Evolutionary conservation across 768 basidiomycete species (phyloP), one percentile per base, ranked within the genome.

Genomic region (Tephrocybe sp.): DNA sequence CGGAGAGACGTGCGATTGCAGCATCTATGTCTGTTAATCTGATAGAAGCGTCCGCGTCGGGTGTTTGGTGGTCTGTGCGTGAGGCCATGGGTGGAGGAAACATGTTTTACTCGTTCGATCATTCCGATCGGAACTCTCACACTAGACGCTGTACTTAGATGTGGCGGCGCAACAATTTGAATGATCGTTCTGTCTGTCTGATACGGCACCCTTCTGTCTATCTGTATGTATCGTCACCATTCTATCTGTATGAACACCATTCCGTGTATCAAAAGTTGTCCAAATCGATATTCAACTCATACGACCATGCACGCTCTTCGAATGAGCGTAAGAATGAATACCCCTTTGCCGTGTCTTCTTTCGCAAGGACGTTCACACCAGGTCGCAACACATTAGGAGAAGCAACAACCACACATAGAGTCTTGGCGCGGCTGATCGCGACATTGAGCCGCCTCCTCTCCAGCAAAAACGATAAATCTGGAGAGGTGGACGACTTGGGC

Each of bases 11-110:
- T n/a, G 91, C 90, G 3, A 86, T 69, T 3, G 88, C 83, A 0
- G 93, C 92, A 61, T 95, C 92, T 22, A 76, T 75, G 67, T 96
- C 91, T 0, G 92, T 95, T 24, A 79, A 75, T 37, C 91, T 86
- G 45, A 89, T 75, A 19, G 87, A 72, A 22, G 75, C 72, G 61
- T 90, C 87, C 4, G 72, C 51, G 52, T 86, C 84, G 37, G 27
- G 26, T 11, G 16, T 28, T 18, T 15, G 19, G 15, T 37, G 34
- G 5, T 39, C 35, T n/a, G 30, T 9, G 31, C 49, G 36, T 15
- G 44, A 51, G 40, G 25, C 52, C 46, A 47, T 53, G 42, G 44
- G 38, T 30, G 62, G 64, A 35, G 60, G 62, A 53, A 61, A 59
- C 62, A 65, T 63, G 28, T 12, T 12, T 19, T n/a, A n/a, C n/a